These are phyloP conservation scores for Millerago galiae DNA, from an alignment of 805 yeast genomes.

Conservation along the genomic window DNA sequence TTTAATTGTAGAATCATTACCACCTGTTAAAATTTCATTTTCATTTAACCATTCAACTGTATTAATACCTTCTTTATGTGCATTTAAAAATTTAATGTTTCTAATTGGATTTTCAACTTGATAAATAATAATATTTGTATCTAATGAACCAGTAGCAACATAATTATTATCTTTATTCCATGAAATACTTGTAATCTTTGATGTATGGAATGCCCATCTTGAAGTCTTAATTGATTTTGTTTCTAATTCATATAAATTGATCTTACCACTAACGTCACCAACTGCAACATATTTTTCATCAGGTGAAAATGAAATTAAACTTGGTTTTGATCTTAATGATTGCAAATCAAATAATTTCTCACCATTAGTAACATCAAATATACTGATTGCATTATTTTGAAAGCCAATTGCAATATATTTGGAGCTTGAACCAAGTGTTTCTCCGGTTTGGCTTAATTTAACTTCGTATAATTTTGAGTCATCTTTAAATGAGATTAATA, in stretches of 20 bases:
- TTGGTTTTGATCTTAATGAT: constrained; percentile 54
- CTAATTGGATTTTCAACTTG: constrained; percentile 74
- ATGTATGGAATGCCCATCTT: constrained; percentile 94
- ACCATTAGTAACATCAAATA: constrained; percentile 31
- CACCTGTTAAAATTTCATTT: constrained; percentile 55
- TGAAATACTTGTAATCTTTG: constrained; percentile 65
- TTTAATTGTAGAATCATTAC: constrained; percentile 77
- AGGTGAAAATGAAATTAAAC: constrained; percentile 64
- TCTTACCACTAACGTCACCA: constrained; percentile 85
- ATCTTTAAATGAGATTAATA: constrained; percentile 26
- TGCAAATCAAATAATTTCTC: constrained; percentile 27
- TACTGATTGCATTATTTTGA: constrained; percentile 30
- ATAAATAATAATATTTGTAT: constrained; percentile 73
- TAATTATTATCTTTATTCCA: constrained; percentile 76
- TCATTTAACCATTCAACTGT: constrained; percentile 61
- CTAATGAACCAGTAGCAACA: constrained; percentile 76
- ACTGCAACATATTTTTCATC: constrained; percentile 65
- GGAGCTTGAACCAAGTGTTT: constrained; percentile 37
- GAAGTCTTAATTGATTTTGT: constrained; percentile 62
- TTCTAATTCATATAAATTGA: constrained; percentile 54
- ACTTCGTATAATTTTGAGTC: constrained; percentile 26
- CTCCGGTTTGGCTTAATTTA: constrained; percentile 33
- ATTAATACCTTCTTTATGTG: constrained; percentile 85
- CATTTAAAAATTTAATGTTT: constrained; percentile 64
- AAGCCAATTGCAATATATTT: constrained; percentile 45